phyloP scores from a whole-genome alignment of 2,329 filamentous ascomycete species.

The Aspergillus sergii region DNA sequence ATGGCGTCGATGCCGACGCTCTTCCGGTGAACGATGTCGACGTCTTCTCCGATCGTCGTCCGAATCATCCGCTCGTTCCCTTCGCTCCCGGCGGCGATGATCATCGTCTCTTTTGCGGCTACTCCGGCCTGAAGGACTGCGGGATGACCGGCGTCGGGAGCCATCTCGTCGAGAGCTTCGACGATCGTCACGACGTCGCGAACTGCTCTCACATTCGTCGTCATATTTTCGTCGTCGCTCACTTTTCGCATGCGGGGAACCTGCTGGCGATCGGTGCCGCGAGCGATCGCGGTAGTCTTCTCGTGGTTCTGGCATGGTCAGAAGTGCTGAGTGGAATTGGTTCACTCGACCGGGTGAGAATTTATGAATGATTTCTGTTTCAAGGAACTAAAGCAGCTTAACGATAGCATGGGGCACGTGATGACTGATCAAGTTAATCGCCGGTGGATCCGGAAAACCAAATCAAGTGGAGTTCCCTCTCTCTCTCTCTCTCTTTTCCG shows the following conservation, averaged over 20 bases:
- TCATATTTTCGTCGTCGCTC: conserved; percentile 26
- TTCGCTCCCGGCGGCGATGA: conserved; percentile 25
- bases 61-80: conserved; percentile 26
- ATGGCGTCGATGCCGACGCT: conserved; percentile 30
- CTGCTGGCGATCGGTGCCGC: conserved; percentile 26
- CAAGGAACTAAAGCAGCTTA: not conserved
- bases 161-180: conserved; percentile 32
- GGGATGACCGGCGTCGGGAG: conserved; percentile 26
- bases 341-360: not conserved
- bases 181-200: conserved; percentile 28
- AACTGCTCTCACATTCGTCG: conserved; percentile 26
- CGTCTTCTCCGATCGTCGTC: conserved; percentile 32
- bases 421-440: not conserved
- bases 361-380: not conserved
- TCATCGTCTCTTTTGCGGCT: conserved; percentile 25
- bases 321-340: not conserved
- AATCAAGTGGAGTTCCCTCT: not conserved
- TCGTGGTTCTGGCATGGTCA: conserved; percentile 30
- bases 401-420: conserved; percentile 5
- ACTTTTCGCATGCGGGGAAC: conserved; percentile 22
- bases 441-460: not conserved
- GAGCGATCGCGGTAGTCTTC: conserved; percentile 24
- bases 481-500: not conserved
- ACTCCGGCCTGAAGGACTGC: conserved; percentile 28
- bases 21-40: conserved; percentile 30